phyloP scores from a whole-genome alignment of 129 eudicot species.

The Gnaphalium uliginosum region DNA sequence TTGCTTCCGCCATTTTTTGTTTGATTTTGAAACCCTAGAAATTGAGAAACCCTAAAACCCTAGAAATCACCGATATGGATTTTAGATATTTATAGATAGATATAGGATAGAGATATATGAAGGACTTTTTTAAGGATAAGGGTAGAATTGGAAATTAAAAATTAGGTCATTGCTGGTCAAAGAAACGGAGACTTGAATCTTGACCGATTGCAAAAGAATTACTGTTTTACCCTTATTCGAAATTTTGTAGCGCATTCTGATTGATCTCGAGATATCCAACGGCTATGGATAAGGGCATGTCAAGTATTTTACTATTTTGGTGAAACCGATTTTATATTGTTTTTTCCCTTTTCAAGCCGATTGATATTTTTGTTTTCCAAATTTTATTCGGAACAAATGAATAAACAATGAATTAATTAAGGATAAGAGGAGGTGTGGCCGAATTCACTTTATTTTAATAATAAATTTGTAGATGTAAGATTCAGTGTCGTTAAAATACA shows the following conservation, averaged over 20 bases:
- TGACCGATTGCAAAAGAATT: background rate
- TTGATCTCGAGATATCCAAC: background rate
- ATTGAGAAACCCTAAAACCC: slow-evolving; percentile 30
- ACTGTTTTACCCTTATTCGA: slow-evolving; percentile 2
- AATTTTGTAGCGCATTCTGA: background rate
- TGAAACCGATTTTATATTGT: no score
- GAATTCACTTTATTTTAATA: no score
- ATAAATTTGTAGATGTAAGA: no score
- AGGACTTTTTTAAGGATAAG: slow-evolving; percentile 17
- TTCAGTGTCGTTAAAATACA: no score
- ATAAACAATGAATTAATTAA: no score
- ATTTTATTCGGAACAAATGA: no score
- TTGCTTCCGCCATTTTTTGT: slow-evolving; percentile 39
- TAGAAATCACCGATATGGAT: background rate
- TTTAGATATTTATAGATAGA: background rate
- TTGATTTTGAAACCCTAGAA: background rate
- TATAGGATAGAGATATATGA: slow-evolving; percentile 5
- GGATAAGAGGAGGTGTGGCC: no score
- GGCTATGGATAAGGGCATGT: background rate
- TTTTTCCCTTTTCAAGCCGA: no score
- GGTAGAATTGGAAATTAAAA: slow-evolving; percentile 23
- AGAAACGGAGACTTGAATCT: slow-evolving; percentile 4
- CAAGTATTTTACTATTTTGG: background rate
- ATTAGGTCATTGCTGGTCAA: slow-evolving; percentile 27
- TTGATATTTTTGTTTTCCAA: no score